Conservation (phyloP, 148 eudicot species). For the Vaccinium corymbosum region DNA sequence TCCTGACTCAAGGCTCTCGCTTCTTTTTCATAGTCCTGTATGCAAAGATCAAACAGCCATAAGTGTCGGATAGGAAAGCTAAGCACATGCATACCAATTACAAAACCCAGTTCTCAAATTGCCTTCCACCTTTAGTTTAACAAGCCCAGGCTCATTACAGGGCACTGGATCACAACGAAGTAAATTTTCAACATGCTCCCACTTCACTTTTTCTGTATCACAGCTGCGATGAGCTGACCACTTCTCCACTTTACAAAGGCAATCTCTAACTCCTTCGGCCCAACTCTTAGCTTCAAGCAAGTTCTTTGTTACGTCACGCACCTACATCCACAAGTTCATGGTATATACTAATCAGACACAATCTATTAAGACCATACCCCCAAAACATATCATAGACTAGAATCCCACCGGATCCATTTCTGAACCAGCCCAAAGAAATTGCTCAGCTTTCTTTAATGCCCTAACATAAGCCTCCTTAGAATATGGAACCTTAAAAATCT, state of each 20-base stretch:
- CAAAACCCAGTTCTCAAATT: conserved; percentile 9
- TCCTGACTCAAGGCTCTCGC: conserved; percentile 58
- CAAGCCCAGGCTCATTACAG: conserved; percentile 63
- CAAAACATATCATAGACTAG: neutral
- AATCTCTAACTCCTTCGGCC: conserved; percentile 65
- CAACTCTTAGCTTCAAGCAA: conserved; percentile 72
- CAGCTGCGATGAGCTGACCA: conserved; percentile 36
- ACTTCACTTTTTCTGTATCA: conserved; percentile 47
- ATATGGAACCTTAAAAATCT: conserved; percentile 65
- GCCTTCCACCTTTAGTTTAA: conserved; percentile 57
- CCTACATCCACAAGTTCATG: conserved; percentile 40
- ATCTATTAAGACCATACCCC: neutral
- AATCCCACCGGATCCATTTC: conserved; percentile 89
- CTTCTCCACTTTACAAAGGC: conserved; percentile 45
- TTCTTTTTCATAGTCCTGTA: conserved; percentile 58
- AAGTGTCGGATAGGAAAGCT: conserved; percentile 13
- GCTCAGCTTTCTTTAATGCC: conserved; percentile 78
- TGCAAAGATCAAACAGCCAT: neutral
- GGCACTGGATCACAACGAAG: conserved; percentile 46
- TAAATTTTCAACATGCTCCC: conserved; percentile 50
- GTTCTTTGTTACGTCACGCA: conserved; percentile 70
- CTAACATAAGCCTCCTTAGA: conserved; percentile 49
- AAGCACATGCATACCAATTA: conserved; percentile 5
- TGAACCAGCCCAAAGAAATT: conserved; percentile 96
- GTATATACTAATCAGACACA: conserved; percentile 5